A percentile compares a stretch with the other conserved stretches of the same genome.
Evolutionary conservation across 352 stramenopile genomes (phyloP).

Genomic region (Phytophthora rubi): DNA sequence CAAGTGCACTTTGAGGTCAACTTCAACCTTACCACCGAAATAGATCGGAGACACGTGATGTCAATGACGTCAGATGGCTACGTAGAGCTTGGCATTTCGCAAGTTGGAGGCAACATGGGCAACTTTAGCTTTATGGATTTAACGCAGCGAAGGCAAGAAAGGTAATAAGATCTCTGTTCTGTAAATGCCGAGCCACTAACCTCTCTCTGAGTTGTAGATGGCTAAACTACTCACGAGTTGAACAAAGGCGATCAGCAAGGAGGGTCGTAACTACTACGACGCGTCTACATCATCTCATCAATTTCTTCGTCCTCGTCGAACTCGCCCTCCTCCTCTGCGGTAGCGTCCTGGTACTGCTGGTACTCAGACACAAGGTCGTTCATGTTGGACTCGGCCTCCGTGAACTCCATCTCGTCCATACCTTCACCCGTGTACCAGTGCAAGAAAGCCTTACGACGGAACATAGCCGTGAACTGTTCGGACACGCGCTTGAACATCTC

Average conservation of each 20-base stretch:
- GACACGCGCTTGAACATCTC: conserved; percentile 99
- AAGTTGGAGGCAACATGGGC: conserved; percentile 1
- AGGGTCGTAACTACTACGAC: conserved; percentile 46
- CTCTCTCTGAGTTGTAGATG: conserved; percentile 55
- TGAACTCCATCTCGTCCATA: conserved; percentile 99
- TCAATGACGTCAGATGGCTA: conserved; percentile 2
- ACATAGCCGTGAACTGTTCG: conserved; percentile 99
- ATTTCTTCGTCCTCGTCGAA: conserved; percentile 97
- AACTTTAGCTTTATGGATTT: conserved; percentile 14
- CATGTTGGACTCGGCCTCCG: conserved; percentile 99
- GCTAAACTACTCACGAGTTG: conserved; percentile 64
- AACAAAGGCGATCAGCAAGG: conserved; percentile 47
- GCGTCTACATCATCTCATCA: conserved; percentile 92
- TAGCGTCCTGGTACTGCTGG: conserved; percentile 99
- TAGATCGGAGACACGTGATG: conserved; percentile 17
- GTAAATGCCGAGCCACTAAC: conserved; percentile 60
- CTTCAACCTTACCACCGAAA: conserved; percentile 42
- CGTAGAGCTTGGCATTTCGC: background rate
- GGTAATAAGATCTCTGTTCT: conserved; percentile 68
- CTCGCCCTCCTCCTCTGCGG: conserved; percentile 98
- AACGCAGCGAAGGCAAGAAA: conserved; percentile 48
- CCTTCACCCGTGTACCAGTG: conserved; percentile 99
- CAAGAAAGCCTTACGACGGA: conserved; percentile 99
- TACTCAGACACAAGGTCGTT: conserved; percentile 99
- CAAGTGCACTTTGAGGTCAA: conserved; percentile 10